A percentile compares a stretch with the other conserved stretches of the same genome.
Conservation (phyloP, 768 basidiomycete species). For the Psilocybe azurescens region DNA sequence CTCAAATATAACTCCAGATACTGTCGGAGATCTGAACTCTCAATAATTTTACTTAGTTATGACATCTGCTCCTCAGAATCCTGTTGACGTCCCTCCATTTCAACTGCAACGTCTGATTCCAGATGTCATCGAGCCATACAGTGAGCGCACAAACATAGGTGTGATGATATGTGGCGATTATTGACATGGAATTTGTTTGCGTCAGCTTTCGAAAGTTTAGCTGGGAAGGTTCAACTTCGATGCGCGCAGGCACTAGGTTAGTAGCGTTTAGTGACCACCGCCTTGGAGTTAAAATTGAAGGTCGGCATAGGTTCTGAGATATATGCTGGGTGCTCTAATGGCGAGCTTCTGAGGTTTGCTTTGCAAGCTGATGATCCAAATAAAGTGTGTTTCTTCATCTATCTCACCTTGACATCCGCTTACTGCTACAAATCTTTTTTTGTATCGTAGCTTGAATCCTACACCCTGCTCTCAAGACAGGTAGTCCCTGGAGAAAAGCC, state of each 20-base stretch:
- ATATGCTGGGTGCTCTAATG: conserved; percentile 86
- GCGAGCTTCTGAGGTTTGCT: conserved; percentile 81
- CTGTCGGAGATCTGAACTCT: too few relatives aligned
- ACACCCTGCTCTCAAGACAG: conserved; percentile 72
- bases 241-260: conserved; percentile 66
- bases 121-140: conserved; percentile 47
- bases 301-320: conserved; percentile 71
- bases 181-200: not conserved
- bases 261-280: conserved; percentile 21
- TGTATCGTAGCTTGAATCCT: conserved; percentile 55
- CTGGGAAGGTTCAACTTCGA: conserved; percentile 36
- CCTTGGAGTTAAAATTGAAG: not conserved
- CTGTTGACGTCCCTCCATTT: conserved; percentile 47
- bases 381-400: conserved; percentile 39
- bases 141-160: conserved; percentile 19
- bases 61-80: conserved; percentile 23
- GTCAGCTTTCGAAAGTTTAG: conserved; percentile 16
- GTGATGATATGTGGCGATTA: not conserved
- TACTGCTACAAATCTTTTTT: conserved; percentile 5
- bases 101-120: conserved; percentile 39
- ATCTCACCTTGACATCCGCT: not conserved
- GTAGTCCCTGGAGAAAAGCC: conserved; percentile 69
- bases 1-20: too few relatives aligned
- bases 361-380: conserved; percentile 62
- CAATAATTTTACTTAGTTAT: not conserved